These are phyloP conservation scores for Alternaria metachromatica DNA, from an alignment of 2,329 filamentous ascomycete species.

Conservation along the genomic window DNA sequence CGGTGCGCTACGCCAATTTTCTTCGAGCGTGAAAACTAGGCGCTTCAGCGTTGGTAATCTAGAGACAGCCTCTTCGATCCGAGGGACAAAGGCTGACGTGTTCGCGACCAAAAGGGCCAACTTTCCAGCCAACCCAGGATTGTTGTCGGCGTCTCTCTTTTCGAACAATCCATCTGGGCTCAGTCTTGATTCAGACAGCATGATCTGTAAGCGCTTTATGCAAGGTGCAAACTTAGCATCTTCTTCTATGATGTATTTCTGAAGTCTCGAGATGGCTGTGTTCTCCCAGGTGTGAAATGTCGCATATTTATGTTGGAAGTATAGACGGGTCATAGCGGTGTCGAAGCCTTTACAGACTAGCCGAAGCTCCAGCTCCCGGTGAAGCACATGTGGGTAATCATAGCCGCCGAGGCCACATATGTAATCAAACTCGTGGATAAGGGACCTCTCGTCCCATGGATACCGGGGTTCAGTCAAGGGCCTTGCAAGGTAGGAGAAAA, in stretches of 20 bases:
- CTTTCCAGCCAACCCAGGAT: not conserved
- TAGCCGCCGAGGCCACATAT: not conserved
- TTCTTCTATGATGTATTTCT: not conserved
- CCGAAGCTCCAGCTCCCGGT: not conserved
- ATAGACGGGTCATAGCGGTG: not conserved
- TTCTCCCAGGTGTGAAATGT: not conserved
- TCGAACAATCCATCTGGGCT: not conserved
- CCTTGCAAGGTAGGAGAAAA: not conserved
- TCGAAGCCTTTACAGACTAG: not conserved
- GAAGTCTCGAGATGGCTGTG: not conserved
- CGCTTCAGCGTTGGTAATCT: not conserved
- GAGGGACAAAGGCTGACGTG: not conserved
- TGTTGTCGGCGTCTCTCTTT: not conserved
- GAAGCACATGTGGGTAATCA: not conserved
- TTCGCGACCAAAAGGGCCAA: not conserved
- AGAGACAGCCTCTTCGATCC: not conserved
- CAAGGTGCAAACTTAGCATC: not conserved
- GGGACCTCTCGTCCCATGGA: not conserved
- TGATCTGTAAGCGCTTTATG: not conserved
- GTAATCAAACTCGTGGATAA: not conserved
- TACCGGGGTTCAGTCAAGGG: not conserved
- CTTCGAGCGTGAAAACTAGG: not conserved
- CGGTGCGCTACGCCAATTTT: not conserved
- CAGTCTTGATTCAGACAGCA: not conserved
- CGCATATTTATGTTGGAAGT: not conserved